A percentile compares a stretch with the other conserved stretches of the same genome.
These are phyloP conservation scores for Colletotrichum paranaense DNA, from an alignment of 2,329 filamentous ascomycete species.

Conservation along the genomic window DNA sequence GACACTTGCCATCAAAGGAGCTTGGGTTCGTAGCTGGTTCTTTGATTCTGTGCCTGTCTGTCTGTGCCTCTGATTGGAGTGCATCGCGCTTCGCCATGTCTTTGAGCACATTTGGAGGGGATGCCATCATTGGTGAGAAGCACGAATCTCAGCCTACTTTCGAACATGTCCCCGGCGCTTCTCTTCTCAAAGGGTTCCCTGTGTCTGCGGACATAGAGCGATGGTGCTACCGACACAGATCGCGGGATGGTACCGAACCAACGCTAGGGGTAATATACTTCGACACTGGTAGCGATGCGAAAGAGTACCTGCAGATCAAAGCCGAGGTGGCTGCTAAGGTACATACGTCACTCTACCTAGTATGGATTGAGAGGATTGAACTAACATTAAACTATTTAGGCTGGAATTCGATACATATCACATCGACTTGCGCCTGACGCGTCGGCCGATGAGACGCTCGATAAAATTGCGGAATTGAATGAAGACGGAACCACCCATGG, in stretches of 20 bases:
- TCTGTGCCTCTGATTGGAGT: background rate
- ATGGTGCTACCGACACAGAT: background rate
- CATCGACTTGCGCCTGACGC: background rate
- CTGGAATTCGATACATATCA: background rate
- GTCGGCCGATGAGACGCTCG: background rate
- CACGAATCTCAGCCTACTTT: background rate
- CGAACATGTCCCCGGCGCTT: background rate
- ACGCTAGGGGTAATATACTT: background rate
- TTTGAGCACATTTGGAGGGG: background rate
- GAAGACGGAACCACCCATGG: background rate
- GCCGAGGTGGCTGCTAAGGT: background rate
- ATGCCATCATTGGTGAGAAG: background rate
- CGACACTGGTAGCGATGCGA: background rate
- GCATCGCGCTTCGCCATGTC: background rate
- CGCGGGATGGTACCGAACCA: background rate
- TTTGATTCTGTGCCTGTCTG: background rate
- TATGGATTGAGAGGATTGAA: background rate
- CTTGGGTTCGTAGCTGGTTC: background rate
- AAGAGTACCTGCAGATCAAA: background rate
- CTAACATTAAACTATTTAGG: background rate
- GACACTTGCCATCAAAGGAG: background rate
- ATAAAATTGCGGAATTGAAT: background rate
- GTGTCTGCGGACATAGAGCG: background rate
- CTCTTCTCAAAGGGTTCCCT: background rate
- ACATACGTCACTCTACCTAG: background rate